Base-by-base conservation (phyloP, 2,329 filamentous ascomycete species). In the Colletotrichum lentis region DNA sequence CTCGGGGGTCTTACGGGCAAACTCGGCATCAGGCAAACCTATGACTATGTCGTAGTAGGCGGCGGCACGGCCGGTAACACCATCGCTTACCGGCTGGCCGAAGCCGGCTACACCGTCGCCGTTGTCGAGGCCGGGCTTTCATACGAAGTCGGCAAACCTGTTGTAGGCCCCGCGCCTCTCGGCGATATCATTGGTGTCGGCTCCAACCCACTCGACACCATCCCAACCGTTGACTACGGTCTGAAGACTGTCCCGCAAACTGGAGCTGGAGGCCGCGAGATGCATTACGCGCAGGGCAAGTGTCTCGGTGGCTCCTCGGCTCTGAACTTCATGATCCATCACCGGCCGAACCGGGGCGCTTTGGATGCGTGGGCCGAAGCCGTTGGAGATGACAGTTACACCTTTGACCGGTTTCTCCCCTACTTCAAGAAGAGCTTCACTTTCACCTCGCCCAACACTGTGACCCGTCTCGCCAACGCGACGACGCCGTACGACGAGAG, bases 61-160 rank as follows among this genome's bases (percentile, higher is more conserved):
- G 80, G 79, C 31, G 80, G 79, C 11, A 80, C 75, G 0, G 78
- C 77, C 3, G 79, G 80, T n/a, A 73, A 76, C 50, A 73, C 74
- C 0, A 59, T 81, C 0, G 79, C 75, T 6, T 71, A 70, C 27
- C 74, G 79, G 5, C 73, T 81, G 0, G 75, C 78, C 6, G 47
- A 62, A 39, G 71, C 74, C 37, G 73, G 72, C 3, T 72, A 62
- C 47, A 70, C 70, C 3, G 78, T 81, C 22, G 78, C 79, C 22
- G 74, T 81, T 3, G 71, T 81, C 22, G 79, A 81, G 69, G 79
- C 78, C 2, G 79, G 79, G 3, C 64, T 61, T 2, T 77, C 77
- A 31, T 74, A 76, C 50, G 74, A 80, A 66, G 64, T 76, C 22
- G 55, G 64, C 16, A 77, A 77, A 60, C 47, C 59, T 5, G 20